Evolutionary conservation across 257 asterid species (phyloP), one percentile per base, ranked within the genome.

Genomic region (Nicotiana knightiana): DNA sequence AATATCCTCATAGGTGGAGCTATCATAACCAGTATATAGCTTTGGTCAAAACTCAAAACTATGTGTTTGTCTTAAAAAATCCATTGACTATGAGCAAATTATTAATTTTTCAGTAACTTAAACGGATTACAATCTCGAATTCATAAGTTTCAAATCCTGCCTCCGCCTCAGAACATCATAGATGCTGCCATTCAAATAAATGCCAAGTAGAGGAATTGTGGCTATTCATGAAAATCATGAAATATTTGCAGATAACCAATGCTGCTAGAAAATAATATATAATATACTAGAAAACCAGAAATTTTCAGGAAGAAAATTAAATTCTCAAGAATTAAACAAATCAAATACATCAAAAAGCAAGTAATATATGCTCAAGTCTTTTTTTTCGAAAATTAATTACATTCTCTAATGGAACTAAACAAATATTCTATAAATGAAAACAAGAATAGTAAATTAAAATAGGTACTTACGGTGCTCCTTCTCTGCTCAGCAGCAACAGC

Each of bases 401-500:
- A 2, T 32, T 7, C 16, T 61, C 1, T 3, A 9, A 61, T 61
- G 7, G 5, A 70, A 70, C 1, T 1, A 43, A 43, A 43, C 35
- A 2, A 3, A n/a, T 6, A 68, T 5, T 28, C 1, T 39, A 18
- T 0, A 9, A n/a, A 4, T 2, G 13, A 55, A 76, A 62, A 5
- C 9, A 18, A 70, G 24, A 48, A 62, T n/a, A 58, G 10, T 13
- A 53, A 43, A 21, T 21, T 21, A 21, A 21, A 15, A 4, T 10
- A 8, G 33, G 37, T 81, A 84, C 94, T 90, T 76, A 92, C 97
- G 18, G 90, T 87, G 88, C 98, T 95, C 68, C 98, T 84, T 83
- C 98, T 91, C 87, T 90, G 97, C 89, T 95, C 99, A 82, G 97
- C 98, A 85, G 98, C 97, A 82, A 93, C 88, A 10, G 99, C 98